These are phyloP conservation scores for Tylopilus felleus DNA, from an alignment of 768 basidiomycete genomes.

Conservation along the genomic window DNA sequence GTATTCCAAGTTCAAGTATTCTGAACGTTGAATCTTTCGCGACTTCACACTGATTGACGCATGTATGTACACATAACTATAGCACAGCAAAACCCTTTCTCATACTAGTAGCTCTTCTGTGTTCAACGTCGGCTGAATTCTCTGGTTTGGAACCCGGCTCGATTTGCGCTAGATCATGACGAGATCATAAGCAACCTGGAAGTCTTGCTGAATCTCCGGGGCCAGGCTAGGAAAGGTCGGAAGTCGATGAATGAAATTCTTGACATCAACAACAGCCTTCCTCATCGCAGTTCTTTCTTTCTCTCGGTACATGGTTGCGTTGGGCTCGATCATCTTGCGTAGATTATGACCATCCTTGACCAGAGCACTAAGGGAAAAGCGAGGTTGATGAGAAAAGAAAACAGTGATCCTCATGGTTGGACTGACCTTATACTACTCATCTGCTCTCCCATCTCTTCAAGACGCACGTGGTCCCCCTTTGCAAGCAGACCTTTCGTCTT, in stretches of 20 bases:
- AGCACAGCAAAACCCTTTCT: background rate
- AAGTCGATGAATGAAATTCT: constrained; percentile 26
- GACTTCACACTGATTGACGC: no score
- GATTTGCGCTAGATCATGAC: constrained; percentile 29
- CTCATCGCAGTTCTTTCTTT: constrained; percentile 28
- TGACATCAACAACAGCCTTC: constrained; percentile 23
- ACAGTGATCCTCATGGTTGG: no score
- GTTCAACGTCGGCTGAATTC: constrained; percentile 26
- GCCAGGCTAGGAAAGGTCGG: constrained; percentile 8
- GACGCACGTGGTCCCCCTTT: constrained; percentile 30
- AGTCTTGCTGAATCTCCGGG: constrained; percentile 22
- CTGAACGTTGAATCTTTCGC: no score
- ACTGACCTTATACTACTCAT: constrained; percentile 35
- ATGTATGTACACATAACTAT: no score
- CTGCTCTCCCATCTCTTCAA: constrained; percentile 34
- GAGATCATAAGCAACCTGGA: constrained; percentile 33
- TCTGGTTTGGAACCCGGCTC: constrained; percentile 4
- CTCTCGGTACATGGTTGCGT: constrained; percentile 27
- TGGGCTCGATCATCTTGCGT: constrained; percentile 32
- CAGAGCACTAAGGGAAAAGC: constrained; percentile 18
- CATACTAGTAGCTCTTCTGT: constrained; percentile 26
- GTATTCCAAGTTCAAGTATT: no score
- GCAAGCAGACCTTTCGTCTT: constrained; percentile 30
- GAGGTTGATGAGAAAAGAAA: background rate
- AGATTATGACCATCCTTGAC: constrained; percentile 27